Percentiles rank a stretch among this genome's conserved stretches.
phyloP scores from a whole-genome alignment of 2,329 filamentous ascomycete genomes.

The Tolypocladium cylindrosporum region DNA sequence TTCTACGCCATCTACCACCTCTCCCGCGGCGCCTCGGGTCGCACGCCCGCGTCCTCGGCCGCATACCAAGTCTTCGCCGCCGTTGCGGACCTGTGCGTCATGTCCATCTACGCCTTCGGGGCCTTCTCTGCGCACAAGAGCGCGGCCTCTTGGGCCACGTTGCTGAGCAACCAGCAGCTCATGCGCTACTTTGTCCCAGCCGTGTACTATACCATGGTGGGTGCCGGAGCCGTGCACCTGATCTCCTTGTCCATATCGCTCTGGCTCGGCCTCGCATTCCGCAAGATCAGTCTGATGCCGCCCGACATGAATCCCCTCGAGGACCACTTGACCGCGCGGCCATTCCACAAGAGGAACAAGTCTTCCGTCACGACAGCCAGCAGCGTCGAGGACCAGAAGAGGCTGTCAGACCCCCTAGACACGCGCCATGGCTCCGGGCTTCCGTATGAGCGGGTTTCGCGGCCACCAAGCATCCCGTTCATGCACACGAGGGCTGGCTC shows the following conservation, averaged over 20 bases:
- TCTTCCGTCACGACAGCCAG: slow-evolving; percentile 40
- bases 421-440: slow-evolving; percentile 31
- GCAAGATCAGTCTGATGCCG: slow-evolving; percentile 69
- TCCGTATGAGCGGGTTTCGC: slow-evolving; percentile 33
- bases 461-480: slow-evolving; percentile 59
- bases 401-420: slow-evolving; percentile 38
- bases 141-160: slow-evolving; percentile 51
- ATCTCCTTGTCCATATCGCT: slow-evolving; percentile 60
- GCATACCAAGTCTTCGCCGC: slow-evolving; percentile 83
- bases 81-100: slow-evolving; percentile 53
- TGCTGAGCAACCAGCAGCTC: slow-evolving; percentile 48
- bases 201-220: slow-evolving; percentile 58
- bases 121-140: slow-evolving; percentile 35
- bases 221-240: slow-evolving; percentile 57
- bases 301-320: slow-evolving; percentile 95
- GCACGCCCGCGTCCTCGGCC: slow-evolving; percentile 70
- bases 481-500: slow-evolving; percentile 65
- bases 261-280: slow-evolving; percentile 71
- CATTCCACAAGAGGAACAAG: slow-evolving; percentile 64
- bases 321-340: slow-evolving; percentile 66
- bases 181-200: slow-evolving; percentile 52
- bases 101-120: slow-evolving; percentile 48
- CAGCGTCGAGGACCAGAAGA: slow-evolving; percentile 45
- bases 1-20: slow-evolving; percentile 78
- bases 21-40: slow-evolving; percentile 54